Evolutionary conservation across 169 alveolate genomes (phyloP).

Genomic region (Toxoplasma gondii): DNA sequence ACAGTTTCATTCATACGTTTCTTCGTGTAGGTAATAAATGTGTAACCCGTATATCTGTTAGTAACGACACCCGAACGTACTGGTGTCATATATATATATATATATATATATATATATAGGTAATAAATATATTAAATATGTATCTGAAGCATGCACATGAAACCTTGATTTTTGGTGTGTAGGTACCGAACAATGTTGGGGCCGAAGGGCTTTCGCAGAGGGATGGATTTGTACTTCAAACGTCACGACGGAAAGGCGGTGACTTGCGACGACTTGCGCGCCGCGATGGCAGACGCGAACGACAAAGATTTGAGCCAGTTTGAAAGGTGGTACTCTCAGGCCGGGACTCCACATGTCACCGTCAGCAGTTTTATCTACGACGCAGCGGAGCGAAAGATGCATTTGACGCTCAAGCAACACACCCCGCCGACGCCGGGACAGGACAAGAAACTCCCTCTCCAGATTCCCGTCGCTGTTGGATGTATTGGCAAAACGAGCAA

Average conservation of each 20-base stretch:
- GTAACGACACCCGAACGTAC: no score
- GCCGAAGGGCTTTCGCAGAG: constrained; percentile 90
- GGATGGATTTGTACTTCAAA: constrained; percentile 90
- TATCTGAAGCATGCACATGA: no score
- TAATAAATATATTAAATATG: no score
- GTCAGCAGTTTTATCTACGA: constrained; percentile 73
- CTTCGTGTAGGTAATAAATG: no score
- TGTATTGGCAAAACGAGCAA: constrained; percentile 78
- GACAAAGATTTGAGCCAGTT: constrained; percentile 84
- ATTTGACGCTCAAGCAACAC: constrained; percentile 79
- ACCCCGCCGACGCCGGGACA: constrained; percentile 76
- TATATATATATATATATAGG: no score
- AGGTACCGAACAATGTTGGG: constrained; percentile 89
- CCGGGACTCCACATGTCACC: constrained; percentile 77
- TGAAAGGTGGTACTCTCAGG: constrained; percentile 89
- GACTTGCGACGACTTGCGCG: constrained; percentile 94
- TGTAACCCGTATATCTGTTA: no score
- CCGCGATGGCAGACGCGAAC: constrained; percentile 91
- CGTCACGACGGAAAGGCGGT: constrained; percentile 92
- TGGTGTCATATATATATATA: no score
- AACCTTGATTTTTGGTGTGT: not conserved
- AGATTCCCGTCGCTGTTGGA: constrained; percentile 88
- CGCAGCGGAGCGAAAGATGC: constrained; percentile 70
- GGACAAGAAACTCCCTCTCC: constrained; percentile 81
- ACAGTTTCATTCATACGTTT: no score